Base-by-base conservation (phyloP, 2,329 filamentous ascomycete genomes). In the Fusarium sp. region DNA sequence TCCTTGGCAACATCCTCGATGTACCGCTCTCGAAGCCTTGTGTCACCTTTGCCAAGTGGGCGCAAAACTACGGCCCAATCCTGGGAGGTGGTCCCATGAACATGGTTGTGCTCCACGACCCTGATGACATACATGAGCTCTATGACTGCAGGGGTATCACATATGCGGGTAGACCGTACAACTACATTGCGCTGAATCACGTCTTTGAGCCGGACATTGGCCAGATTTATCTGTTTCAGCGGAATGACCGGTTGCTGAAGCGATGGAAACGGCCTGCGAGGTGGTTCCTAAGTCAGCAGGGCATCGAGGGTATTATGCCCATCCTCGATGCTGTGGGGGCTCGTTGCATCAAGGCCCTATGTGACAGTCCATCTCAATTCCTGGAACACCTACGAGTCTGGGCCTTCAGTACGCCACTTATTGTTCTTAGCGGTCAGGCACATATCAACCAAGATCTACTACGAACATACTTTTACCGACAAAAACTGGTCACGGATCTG, bases 111-210 rank as follows among this genome's bases (percentile, higher is more conserved):
- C 76, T 84, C 3, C 80, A 81, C 20, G 80, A 77, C 27, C 78
- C 78, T 1, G 72, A 79, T 16, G 77, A 80, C 11, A 81, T 81
- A 8, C 78, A 79, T 50, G 82, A 84, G 35, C 75, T 86, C 13
- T 79, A 83, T 23, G 84, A 84, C 30, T 82, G 81, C 66, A 80
- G 81, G 50, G 80, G 82, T 1, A 72, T 62, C 41, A 80, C 82
- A 35, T 85, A 85, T 69, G 83, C 83, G n/a, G 82, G 83, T 2
- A 76, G 84, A 4, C 80, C 83, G 3, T 71, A 77, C 64, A 76
- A 78, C 57, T 76, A 80, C 56, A 74, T 82, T 52, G 66, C 76
- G 16, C 41, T 76, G 10, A 78, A 82, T 27, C 78, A 80, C 35
- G 69, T 82, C 6, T 77, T 78, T n/a, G 74, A 77, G 11, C 67